These are phyloP conservation scores for Kwoniella newhampshirensis DNA, from an alignment of 768 basidiomycete species.

Conservation along the genomic window DNA sequence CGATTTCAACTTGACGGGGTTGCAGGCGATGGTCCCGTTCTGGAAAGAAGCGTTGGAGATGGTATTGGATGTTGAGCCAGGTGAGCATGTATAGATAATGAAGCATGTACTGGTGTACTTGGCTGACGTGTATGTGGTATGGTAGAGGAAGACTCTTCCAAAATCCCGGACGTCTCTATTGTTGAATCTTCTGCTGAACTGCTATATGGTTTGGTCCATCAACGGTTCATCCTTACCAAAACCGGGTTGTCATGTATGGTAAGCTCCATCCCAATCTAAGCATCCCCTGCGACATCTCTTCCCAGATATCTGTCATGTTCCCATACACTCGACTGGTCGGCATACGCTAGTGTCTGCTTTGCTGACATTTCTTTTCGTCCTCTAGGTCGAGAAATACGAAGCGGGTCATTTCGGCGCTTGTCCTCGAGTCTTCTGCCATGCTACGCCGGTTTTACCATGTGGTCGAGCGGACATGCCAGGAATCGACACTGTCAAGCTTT, in stretches of 20 bases:
- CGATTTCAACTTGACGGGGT: slow-evolving; percentile 92
- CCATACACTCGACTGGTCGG: too few species aligned
- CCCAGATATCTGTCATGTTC: too few species aligned
- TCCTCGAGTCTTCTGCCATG: slow-evolving; percentile 90
- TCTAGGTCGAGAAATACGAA: slow-evolving; percentile 93
- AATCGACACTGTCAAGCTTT: slow-evolving; percentile 94
- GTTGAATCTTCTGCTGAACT: slow-evolving; percentile 97
- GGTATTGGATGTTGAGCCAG: slow-evolving; percentile 98
- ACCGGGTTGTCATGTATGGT: slow-evolving; percentile 95
- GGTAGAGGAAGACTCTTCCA: slow-evolving; percentile 75
- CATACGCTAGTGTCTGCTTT: too few species aligned
- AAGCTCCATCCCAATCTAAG: slow-evolving; percentile 21
- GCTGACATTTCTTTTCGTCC: background rate
- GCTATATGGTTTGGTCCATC: slow-evolving; percentile 95
- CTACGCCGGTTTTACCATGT: slow-evolving; percentile 86
- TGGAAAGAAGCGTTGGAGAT: slow-evolving; percentile 99
- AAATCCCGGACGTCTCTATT: slow-evolving; percentile 97
- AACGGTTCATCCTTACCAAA: slow-evolving; percentile 93
- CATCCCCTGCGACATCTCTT: too few species aligned
- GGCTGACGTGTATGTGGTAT: too few species aligned
- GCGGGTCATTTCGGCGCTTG: slow-evolving; percentile 85
- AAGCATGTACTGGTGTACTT: background rate
- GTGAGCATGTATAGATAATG: slow-evolving; percentile 58
- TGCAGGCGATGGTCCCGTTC: slow-evolving; percentile 73
- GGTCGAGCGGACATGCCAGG: slow-evolving; percentile 95